Conservation (phyloP, 108 stramenopile genomes). For the Fistulifera pelliculosa region DNA sequence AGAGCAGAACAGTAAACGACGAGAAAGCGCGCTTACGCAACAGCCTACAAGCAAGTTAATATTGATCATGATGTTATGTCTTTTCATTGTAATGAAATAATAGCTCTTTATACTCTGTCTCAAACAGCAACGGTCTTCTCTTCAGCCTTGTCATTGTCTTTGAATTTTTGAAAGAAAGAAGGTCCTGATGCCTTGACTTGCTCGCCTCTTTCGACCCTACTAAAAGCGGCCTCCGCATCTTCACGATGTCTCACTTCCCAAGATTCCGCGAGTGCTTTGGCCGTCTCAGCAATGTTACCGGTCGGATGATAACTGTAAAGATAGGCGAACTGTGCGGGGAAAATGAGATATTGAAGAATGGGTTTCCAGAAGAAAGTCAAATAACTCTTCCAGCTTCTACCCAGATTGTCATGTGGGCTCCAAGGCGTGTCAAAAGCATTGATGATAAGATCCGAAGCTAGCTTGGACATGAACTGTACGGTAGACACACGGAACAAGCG, state of each 20-base stretch:
- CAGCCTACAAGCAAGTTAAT: no score
- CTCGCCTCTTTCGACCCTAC: slow-evolving; percentile 41
- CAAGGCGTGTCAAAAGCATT: slow-evolving; percentile 92
- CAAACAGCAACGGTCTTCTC: no score
- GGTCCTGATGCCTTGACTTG: slow-evolving; percentile 39
- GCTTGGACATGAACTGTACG: slow-evolving; percentile 84
- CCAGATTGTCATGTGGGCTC: slow-evolving; percentile 81
- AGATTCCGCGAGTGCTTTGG: slow-evolving; percentile 45
- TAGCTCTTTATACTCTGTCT: no score
- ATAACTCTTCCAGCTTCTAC: slow-evolving; percentile 84
- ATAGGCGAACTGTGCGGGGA: slow-evolving; percentile 85
- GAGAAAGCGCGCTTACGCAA: no score
- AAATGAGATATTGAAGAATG: slow-evolving; percentile 77
- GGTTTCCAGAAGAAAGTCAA: slow-evolving; percentile 92
- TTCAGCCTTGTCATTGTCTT: slow-evolving; percentile 6
- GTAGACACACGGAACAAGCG: slow-evolving; percentile 84
- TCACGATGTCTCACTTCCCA: slow-evolving; percentile 62
- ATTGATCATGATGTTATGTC: no score
- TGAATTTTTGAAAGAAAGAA: slow-evolving; percentile 78
- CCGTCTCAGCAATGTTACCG: slow-evolving; percentile 68
- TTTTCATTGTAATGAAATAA: no score
- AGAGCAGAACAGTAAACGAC: no score
- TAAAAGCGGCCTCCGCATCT: slow-evolving; percentile 67
- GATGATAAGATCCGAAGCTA: slow-evolving; percentile 93
- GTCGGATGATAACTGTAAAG: slow-evolving; percentile 84